phyloP scores from a whole-genome alignment of 2,329 filamentous ascomycete genomes.

The Pestalotiopsis sp. region DNA sequence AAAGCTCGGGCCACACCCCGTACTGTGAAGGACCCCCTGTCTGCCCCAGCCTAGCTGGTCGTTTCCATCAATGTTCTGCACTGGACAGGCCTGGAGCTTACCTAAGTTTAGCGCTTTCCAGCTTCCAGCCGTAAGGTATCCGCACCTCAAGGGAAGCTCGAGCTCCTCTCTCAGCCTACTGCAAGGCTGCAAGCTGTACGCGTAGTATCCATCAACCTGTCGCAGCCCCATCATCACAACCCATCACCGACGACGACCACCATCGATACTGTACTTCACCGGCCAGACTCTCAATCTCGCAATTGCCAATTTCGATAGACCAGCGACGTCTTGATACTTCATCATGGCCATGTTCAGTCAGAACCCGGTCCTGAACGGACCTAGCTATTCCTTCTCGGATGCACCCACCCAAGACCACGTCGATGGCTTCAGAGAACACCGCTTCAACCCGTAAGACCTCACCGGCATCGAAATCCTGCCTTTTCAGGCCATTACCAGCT shows the following conservation, averaged over 20 bases:
- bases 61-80: too few species aligned
- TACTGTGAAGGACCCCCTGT: background rate
- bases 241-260: slow-evolving; percentile 16
- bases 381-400: slow-evolving; percentile 71
- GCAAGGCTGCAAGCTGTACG: slow-evolving; percentile 56
- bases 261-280: background rate
- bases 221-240: slow-evolving; percentile 5
- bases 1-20: slow-evolving; percentile 18
- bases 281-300: background rate
- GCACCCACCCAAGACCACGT: slow-evolving; percentile 54
- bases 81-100: background rate
- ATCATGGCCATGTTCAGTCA: slow-evolving; percentile 72
- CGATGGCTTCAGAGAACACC: slow-evolving; percentile 70
- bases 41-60: background rate
- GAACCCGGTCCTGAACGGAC: slow-evolving; percentile 69
- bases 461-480: background rate
- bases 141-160: background rate
- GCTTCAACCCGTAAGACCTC: slow-evolving; percentile 83
- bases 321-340: slow-evolving; percentile 17
- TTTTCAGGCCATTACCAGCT: background rate
- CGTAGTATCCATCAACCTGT: slow-evolving; percentile 17
- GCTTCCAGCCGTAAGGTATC: background rate
- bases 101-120: slow-evolving; percentile 1
- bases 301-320: background rate
- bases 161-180: slow-evolving; percentile 14